Conservation (phyloP, 1,284 basidiomycete genomes). For the Fomitiporia mediterranea region DNA sequence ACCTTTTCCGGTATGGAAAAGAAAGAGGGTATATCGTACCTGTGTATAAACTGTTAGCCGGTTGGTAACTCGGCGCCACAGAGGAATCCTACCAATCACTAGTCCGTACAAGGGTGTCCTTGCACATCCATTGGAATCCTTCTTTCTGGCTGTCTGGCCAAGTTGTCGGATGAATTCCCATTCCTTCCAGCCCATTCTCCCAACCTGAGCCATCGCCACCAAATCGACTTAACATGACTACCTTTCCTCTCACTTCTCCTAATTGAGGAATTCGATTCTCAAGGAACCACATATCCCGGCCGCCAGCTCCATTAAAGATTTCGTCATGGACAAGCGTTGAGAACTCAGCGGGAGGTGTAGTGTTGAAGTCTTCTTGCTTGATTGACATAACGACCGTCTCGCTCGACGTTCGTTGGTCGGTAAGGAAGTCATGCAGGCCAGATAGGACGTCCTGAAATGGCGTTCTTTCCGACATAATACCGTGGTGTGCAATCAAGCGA, state of each 20-base stretch:
- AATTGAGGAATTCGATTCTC: slow-evolving; percentile 72
- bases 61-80: neutral
- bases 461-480: slow-evolving; percentile 63
- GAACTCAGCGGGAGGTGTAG: slow-evolving; percentile 47
- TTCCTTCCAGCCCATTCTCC: slow-evolving; percentile 58
- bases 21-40: slow-evolving; percentile 76
- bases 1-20: slow-evolving; percentile 78
- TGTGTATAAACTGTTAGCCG: slow-evolving; percentile 28
- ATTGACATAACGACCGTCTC: slow-evolving; percentile 82
- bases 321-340: slow-evolving; percentile 62
- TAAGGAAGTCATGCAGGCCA: slow-evolving; percentile 61
- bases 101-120: slow-evolving; percentile 60
- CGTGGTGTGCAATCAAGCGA: slow-evolving; percentile 74
- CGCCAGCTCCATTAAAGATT: slow-evolving; percentile 53
- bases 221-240: slow-evolving; percentile 80
- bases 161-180: slow-evolving; percentile 75
- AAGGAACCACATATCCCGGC: slow-evolving; percentile 70
- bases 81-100: slow-evolving; percentile 67
- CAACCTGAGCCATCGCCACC: slow-evolving; percentile 60
- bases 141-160: slow-evolving; percentile 76
- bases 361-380: slow-evolving; percentile 73
- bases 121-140: slow-evolving; percentile 73
- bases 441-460: slow-evolving; percentile 62
- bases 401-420: slow-evolving; percentile 44
- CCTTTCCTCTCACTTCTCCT: slow-evolving; percentile 79